Evolutionary conservation across 306 rosid genomes (phyloP).

Genomic region (Acmispon strigosus): DNA sequence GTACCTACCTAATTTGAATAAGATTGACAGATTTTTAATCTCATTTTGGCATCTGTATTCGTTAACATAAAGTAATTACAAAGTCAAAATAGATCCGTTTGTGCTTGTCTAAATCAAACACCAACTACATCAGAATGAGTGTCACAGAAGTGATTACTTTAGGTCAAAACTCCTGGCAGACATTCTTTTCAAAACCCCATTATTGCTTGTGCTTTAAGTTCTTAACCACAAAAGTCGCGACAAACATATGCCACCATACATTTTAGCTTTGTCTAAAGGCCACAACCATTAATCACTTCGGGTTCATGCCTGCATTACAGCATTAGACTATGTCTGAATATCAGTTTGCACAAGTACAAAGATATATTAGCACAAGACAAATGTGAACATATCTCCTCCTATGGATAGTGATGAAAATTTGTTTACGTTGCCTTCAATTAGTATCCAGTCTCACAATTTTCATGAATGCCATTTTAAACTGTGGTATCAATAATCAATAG

Average conservation of each 20-base stretch:
- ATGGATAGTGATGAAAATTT: too few relatives aligned
- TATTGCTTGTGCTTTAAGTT: slow-evolving; percentile 3
- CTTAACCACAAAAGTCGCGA: not conserved
- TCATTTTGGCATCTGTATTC: not conserved
- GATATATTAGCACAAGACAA: too few relatives aligned
- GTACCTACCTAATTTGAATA: slow-evolving; percentile 19
- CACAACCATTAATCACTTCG: not conserved
- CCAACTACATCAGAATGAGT: not conserved
- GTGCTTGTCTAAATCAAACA: not conserved
- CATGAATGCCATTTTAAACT: not conserved
- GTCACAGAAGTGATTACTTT: not conserved
- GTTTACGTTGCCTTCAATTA: too few relatives aligned
- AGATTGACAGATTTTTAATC: not conserved
- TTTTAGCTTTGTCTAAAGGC: slow-evolving; percentile 9
- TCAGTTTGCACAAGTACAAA: too few relatives aligned
- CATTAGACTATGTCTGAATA: not conserved
- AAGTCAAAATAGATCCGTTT: not conserved
- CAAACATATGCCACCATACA: not conserved
- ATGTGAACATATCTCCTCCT: too few relatives aligned
- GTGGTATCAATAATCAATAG: not conserved
- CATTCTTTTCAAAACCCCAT: not conserved
- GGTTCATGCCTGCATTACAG: not conserved
- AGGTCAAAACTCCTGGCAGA: not conserved
- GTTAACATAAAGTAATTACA: not conserved
- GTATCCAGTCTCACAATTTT: not conserved